Base-by-base conservation (phyloP, 83 land plant species). In the Thuja plicata region DNA sequence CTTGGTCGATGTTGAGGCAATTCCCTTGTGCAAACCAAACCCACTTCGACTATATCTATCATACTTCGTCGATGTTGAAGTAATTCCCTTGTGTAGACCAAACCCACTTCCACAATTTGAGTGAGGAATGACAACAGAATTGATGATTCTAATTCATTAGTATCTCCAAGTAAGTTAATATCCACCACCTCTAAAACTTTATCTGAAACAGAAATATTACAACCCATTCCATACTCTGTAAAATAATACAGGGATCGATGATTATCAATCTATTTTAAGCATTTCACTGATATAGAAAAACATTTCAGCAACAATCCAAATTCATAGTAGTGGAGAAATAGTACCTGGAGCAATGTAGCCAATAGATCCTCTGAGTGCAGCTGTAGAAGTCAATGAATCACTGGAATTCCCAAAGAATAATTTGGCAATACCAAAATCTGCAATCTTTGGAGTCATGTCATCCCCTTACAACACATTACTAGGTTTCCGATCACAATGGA, bases 361-460 rank as follows among this genome's bases (percentile, higher is more conserved):
- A n/a, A 10, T 84, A n/a, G 86, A n/a, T 11, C 52, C 52, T 10
- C 13, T 24, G 3, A 24, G 24, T 46, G 86, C 24, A n/a, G 1
- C 11, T 84, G 52, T 8, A 48, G 10, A 48, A 48, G 10, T 48
- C 12, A 48, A 0, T 48, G 52, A 48, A 48, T 48, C 86, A 7
- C 27, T 50, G 5, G 57, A 84, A 13, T 46, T 46, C 32, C 16
- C 77, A 57, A 5, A 60, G 0, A 60, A 0, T 21, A 88, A 10
- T 57, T 21, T 79, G 19, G 91, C 73, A 46, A 89, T 78, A 19
- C 88, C 88, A 81, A 89, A 87, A 54, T 89, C 86, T n/a, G 85
- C 77, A 16, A 89, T 35, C 35, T 86, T 16, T 19, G 88, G 46
- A 55, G 32, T 87, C 90, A 89, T 89, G 12, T 87, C 84, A 13